Evolutionary conservation across 768 basidiomycete genomes (phyloP).

Genomic region (Polyporus arcularius): DNA sequence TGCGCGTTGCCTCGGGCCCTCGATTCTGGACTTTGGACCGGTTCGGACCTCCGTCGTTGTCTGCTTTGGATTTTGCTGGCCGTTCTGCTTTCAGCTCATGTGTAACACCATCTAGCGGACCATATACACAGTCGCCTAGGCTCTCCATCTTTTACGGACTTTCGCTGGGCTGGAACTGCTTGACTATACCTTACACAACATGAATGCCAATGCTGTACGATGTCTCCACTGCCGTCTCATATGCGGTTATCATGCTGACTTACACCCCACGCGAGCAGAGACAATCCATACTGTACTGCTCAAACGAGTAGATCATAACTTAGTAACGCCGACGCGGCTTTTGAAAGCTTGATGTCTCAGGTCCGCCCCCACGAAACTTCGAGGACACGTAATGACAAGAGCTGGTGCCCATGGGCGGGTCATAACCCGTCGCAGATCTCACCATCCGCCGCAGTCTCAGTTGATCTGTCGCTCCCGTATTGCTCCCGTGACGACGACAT

Average conservation of each 20-base stretch:
- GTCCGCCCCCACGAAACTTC: neutral
- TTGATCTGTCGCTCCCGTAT: neutral
- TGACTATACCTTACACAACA: conserved; percentile 13
- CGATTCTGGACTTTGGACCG: neutral
- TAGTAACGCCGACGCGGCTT: neutral
- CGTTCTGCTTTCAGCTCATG: neutral
- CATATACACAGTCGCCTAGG: neutral
- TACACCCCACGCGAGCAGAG: neutral
- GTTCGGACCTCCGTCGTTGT: neutral
- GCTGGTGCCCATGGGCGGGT: neutral
- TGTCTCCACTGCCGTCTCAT: neutral
- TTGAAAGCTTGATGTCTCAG: neutral
- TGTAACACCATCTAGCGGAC: conserved; percentile 5
- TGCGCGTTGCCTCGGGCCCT: neutral
- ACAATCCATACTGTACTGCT: neutral
- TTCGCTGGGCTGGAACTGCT: conserved; percentile 8
- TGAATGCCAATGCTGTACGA: conserved; percentile 10
- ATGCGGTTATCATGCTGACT: neutral
- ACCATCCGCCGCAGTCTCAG: conserved; percentile 10
- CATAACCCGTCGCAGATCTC: neutral
- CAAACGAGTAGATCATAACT: neutral
- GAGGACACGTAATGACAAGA: neutral
- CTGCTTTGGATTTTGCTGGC: neutral
- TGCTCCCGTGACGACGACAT: neutral
- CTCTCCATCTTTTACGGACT: neutral